Conservation (phyloP, 2,329 filamentous ascomycete genomes). For the Alternaria infectoria region DNA sequence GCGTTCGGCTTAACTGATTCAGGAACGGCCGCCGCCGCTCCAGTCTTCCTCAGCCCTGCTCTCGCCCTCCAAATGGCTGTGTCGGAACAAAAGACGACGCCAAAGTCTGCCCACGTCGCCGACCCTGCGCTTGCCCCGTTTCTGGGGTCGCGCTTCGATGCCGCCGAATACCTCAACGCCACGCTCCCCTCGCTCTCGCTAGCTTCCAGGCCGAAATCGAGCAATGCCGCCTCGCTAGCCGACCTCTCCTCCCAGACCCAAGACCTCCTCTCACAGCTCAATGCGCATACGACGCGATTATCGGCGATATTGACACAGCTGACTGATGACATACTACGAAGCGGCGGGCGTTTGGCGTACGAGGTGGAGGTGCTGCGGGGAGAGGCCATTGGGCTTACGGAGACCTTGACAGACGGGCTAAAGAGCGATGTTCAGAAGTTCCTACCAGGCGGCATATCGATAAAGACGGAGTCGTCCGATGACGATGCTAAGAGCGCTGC, state of each 20-base stretch:
- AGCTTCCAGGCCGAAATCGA: constrained; percentile 46
- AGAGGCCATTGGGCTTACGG: constrained; percentile 80
- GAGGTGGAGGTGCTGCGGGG: constrained; percentile 93
- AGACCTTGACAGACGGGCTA: constrained; percentile 75
- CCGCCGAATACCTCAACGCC: constrained; percentile 83
- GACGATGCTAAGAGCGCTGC: constrained; percentile 4
- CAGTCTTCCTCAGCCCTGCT: constrained; percentile 11
- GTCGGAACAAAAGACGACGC: constrained; percentile 21
- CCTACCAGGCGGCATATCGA: constrained; percentile 58
- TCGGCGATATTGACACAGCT: constrained; percentile 83
- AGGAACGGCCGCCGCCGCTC: constrained; percentile 19
- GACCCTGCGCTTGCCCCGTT: constrained; percentile 79
- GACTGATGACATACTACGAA: constrained; percentile 92
- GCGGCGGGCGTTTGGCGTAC: constrained; percentile 86
- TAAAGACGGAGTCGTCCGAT: constrained; percentile 13
- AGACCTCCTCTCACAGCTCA: constrained; percentile 83
- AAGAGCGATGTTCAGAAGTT: constrained; percentile 76
- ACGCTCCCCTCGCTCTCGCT: constrained; percentile 72
- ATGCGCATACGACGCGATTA: constrained; percentile 83
- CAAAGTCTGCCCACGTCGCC: constrained; percentile 62
- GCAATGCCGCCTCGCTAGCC: constrained; percentile 66
- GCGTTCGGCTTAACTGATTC: constrained; percentile 17
- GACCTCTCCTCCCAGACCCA: constrained; percentile 83
- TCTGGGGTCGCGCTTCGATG: constrained; percentile 76
- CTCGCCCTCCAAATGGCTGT: constrained; percentile 34